phyloP scores from a whole-genome alignment of 345 rosid genomes.

The Aquilaria yunnanensis region DNA sequence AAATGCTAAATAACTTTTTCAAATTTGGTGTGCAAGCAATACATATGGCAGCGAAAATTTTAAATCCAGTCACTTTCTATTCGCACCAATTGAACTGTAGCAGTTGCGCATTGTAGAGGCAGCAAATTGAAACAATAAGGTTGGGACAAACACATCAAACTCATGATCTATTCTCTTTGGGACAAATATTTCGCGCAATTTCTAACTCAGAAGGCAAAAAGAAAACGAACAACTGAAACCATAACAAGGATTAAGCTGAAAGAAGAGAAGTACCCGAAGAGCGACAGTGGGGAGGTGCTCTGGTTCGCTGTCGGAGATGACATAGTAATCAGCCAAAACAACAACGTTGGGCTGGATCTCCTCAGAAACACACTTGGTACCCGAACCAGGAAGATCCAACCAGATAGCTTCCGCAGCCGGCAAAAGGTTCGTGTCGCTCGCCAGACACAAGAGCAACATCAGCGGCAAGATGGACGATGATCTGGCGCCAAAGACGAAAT shows the following conservation, averaged over 20 bases:
- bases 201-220: too few species aligned
- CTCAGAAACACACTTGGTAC: conserved; percentile 92
- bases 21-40: too few species aligned
- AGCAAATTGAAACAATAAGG: too few species aligned
- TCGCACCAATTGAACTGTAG: too few species aligned
- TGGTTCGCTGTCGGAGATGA: conserved; percentile 56
- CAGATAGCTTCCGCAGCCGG: conserved; percentile 58
- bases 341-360: conserved; percentile 81
- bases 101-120: too few species aligned
- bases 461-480: conserved; percentile 9
- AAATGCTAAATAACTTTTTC: too few species aligned
- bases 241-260: not conserved
- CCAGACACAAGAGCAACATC: conserved; percentile 17
- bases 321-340: conserved; percentile 72
- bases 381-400: conserved; percentile 72
- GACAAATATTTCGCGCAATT: too few species aligned
- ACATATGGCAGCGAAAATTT: too few species aligned
- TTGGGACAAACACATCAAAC: too few species aligned
- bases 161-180: too few species aligned
- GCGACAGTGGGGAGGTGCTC: conserved; percentile 37
- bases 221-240: too few species aligned
- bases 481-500: conserved; percentile 1
- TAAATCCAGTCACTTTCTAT: too few species aligned
- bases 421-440: conserved; percentile 15
- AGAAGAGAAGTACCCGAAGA: conserved; percentile 39